phyloP scores from a whole-genome alignment of 805 yeast genomes.

The Starmerella geochares region DNA sequence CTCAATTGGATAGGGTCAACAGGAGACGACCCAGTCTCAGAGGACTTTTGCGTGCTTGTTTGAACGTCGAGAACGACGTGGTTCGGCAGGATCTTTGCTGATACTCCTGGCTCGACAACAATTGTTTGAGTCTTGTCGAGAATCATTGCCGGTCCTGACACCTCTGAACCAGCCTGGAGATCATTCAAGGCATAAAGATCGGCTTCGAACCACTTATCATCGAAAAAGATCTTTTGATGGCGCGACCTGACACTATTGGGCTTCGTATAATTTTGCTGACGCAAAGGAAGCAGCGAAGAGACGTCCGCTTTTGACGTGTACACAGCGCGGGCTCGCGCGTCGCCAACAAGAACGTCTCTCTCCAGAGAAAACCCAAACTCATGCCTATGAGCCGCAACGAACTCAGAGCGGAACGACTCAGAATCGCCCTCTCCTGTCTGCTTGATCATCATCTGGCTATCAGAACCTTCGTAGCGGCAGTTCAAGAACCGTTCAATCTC shows the following conservation, averaged over 20 bases:
- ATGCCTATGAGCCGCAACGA: conserved; percentile 46
- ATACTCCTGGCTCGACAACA: conserved; percentile 52
- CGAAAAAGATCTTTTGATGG: conserved; percentile 48
- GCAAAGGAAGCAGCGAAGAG: conserved; percentile 10
- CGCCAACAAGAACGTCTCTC: conserved; percentile 55
- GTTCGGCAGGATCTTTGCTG: conserved; percentile 47
- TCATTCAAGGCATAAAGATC: conserved; percentile 49
- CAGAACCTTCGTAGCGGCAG: conserved; percentile 80
- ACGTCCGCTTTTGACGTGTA: conserved; percentile 4
- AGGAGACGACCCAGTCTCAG: not conserved
- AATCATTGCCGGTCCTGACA: conserved; percentile 65
- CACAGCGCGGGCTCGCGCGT: conserved; percentile 58
- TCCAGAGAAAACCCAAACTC: conserved; percentile 66
- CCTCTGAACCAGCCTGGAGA: conserved; percentile 42
- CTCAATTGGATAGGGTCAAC: conserved; percentile 66
- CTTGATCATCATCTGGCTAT: conserved; percentile 66
- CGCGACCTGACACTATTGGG: not conserved
- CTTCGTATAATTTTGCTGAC: not conserved
- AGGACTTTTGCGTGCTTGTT: not conserved
- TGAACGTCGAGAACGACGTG: conserved; percentile 45
- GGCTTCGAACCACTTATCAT: conserved; percentile 40
- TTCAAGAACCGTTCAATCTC: conserved; percentile 57
- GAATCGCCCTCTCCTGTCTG: not conserved
- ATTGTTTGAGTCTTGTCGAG: conserved; percentile 77
- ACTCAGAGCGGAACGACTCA: conserved; percentile 33